These are phyloP conservation scores for Claviceps sorghi DNA, from an alignment of 2,329 filamentous ascomycete species.

Conservation along the genomic window DNA sequence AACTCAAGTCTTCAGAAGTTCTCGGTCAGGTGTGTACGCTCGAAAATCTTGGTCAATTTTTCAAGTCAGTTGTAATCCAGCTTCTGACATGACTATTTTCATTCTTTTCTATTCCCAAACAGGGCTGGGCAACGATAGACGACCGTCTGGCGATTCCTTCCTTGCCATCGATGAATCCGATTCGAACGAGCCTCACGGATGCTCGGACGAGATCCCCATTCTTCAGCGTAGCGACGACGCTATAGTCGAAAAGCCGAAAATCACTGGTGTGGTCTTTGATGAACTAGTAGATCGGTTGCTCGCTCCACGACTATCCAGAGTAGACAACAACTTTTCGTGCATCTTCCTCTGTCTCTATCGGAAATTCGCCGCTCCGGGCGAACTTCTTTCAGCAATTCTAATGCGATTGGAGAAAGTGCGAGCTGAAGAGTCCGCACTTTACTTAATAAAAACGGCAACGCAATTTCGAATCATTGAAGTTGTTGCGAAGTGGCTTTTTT, in stretches of 20 bases:
- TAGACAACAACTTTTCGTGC: slow-evolving; percentile 77
- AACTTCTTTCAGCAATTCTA: slow-evolving; percentile 65
- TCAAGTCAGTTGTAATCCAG: not conserved
- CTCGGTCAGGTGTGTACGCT: slow-evolving; percentile 14
- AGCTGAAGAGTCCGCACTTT: slow-evolving; percentile 49
- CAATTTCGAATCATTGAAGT: slow-evolving; percentile 76
- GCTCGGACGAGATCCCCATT: slow-evolving; percentile 53
- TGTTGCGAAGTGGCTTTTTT: slow-evolving; percentile 74
- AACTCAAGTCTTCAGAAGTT: slow-evolving; percentile 18
- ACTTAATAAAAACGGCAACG: slow-evolving; percentile 62
- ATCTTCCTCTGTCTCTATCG: slow-evolving; percentile 89
- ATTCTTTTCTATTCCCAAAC: slow-evolving; percentile 12
- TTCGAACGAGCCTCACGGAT: slow-evolving; percentile 43
- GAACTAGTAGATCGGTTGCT: slow-evolving; percentile 80
- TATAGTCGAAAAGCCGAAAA: slow-evolving; percentile 35
- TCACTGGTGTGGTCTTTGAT: slow-evolving; percentile 43
- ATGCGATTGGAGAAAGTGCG: slow-evolving; percentile 58
- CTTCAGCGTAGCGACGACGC: slow-evolving; percentile 52
- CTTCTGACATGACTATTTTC: not conserved
- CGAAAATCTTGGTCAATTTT: not conserved
- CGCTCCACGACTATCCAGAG: slow-evolving; percentile 64
- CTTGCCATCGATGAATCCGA: slow-evolving; percentile 58
- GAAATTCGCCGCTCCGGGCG: slow-evolving; percentile 73
- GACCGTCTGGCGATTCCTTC: slow-evolving; percentile 37
- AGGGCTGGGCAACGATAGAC: slow-evolving; percentile 37